phyloP scores from a whole-genome alignment of 805 yeast species.

The Zygosaccharomyces bailii region DNA sequence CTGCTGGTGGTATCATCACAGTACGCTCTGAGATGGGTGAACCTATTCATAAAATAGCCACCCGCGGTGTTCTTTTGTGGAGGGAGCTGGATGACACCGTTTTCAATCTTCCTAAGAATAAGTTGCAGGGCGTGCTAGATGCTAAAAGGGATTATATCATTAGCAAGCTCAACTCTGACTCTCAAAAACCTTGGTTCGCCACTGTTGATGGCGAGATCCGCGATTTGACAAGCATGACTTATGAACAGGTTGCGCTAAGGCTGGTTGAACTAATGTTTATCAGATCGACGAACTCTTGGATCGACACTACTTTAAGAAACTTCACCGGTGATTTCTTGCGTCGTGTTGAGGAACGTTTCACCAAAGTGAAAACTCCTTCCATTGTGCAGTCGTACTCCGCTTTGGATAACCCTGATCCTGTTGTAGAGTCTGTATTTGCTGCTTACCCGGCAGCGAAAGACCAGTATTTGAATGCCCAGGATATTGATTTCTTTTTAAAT shows the following conservation, averaged over 20 bases:
- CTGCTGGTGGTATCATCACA: constrained; percentile 95
- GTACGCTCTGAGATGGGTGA: constrained; percentile 99
- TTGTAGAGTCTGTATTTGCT: constrained; percentile 56
- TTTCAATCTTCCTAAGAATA: constrained; percentile 85
- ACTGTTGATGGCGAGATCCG: constrained; percentile 66
- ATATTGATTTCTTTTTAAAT: constrained; percentile 85
- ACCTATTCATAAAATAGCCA: constrained; percentile 97
- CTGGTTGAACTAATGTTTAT: constrained; percentile 86
- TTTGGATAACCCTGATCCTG: constrained; percentile 62
- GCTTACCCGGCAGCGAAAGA: constrained; percentile 70
- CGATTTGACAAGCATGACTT: constrained; percentile 94
- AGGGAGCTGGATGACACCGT: constrained; percentile 93
- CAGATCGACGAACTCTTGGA: constrained; percentile 76
- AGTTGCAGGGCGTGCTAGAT: constrained; percentile 72
- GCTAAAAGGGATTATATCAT: constrained; percentile 86
- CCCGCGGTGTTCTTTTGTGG: constrained; percentile 97
- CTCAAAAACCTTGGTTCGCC: constrained; percentile 98
- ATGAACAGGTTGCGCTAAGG: constrained; percentile 84
- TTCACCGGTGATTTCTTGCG: constrained; percentile 82
- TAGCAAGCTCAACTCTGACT: constrained; percentile 82
- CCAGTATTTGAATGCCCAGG: constrained; percentile 92
- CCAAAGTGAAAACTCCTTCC: constrained; percentile 54
- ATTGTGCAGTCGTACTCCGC: constrained; percentile 70
- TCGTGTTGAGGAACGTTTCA: constrained; percentile 96
- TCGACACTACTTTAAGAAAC: constrained; percentile 80